These are phyloP conservation scores for Trypanosoma boissoni DNA, from an alignment of 208 protist genomes.

Conservation along the genomic window DNA sequence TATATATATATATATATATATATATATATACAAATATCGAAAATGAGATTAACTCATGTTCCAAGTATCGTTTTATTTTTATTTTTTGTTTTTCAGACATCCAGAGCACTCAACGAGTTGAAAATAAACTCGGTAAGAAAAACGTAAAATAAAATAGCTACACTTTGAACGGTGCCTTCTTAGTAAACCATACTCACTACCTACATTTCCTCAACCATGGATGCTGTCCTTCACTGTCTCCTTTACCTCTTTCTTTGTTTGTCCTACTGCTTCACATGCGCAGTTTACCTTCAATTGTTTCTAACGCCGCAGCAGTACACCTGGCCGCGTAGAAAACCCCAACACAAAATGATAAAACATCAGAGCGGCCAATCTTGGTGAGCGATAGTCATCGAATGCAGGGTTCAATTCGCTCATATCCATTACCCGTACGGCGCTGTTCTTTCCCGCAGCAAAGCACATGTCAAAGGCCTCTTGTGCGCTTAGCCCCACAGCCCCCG, in stretches of 20 bases:
- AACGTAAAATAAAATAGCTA: too few relatives aligned
- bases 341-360: slow-evolving; percentile 71
- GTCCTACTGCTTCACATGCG: slow-evolving; percentile 6
- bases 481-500: slow-evolving; percentile 41
- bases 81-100: too few relatives aligned
- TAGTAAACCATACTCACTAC: too few relatives aligned
- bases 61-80: too few relatives aligned
- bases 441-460: slow-evolving; percentile 42
- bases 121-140: too few relatives aligned
- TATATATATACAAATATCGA: neutral
- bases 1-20: neutral
- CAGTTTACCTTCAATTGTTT: too few relatives aligned
- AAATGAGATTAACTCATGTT: too few relatives aligned
- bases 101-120: too few relatives aligned
- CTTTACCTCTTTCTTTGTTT: slow-evolving; percentile 2
- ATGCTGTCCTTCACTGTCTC: neutral
- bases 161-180: too few relatives aligned
- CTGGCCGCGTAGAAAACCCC: slow-evolving; percentile 36
- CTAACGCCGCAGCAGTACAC: neutral
- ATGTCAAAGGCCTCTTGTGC: slow-evolving; percentile 62
- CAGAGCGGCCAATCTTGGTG: slow-evolving; percentile 37
- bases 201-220: too few relatives aligned
- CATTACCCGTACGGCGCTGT: slow-evolving; percentile 37
- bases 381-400: slow-evolving; percentile 49
- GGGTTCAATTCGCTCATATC: slow-evolving; percentile 77